Base-by-base conservation (phyloP, 2,329 filamentous ascomycete genomes). In the Penicillium sp. region DNA sequence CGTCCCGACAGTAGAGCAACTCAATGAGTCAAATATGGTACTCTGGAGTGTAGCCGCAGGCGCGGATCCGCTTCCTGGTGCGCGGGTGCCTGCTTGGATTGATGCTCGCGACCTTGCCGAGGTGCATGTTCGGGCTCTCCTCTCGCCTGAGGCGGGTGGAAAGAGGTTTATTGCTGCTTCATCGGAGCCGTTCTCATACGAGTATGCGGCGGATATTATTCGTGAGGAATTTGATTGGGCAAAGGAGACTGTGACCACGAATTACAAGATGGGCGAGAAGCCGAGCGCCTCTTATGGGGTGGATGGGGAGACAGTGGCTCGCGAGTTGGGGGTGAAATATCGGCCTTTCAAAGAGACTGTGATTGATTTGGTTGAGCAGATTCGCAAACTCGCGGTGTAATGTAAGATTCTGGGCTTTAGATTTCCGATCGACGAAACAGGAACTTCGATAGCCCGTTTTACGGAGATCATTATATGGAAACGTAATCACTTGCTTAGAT, bases 141-240 rank as follows among this genome's bases (percentile, higher is more conserved):
- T 79, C 11, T 63, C 60, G 2, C 65, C 66, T 0, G 71, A 72
- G 3, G 74, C 65, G 2, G 51, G 59, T 32, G 60, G 60, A 1
- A 62, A 75, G 57, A 62, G 79, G 40, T 81, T 72, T 53, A 66
- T 72, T 1, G 68, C 73, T 14, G 71, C 72, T 0, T 70, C 75
- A 0, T 70, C 75, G 0, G 75, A 81, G 57, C 67, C 69, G 5
- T 82, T 81, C 51, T 76, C 76, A 0, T 81, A 80, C 58, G 74
- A 68, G 0, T 52, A 76, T 11, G 79, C 76, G 0, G 74, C 76
- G 0, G 64, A 73, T 10, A 74, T 81, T 29, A 75, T 81, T 27
- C 60, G 58, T 0, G 69, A 72, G 2, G 65, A 69, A 26, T 80
- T 81, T 57, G 59, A 66, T 0, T 73, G 72, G 67, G 67, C 73